phyloP scores from a whole-genome alignment of 768 basidiomycete species.

The Terana coerulea region DNA sequence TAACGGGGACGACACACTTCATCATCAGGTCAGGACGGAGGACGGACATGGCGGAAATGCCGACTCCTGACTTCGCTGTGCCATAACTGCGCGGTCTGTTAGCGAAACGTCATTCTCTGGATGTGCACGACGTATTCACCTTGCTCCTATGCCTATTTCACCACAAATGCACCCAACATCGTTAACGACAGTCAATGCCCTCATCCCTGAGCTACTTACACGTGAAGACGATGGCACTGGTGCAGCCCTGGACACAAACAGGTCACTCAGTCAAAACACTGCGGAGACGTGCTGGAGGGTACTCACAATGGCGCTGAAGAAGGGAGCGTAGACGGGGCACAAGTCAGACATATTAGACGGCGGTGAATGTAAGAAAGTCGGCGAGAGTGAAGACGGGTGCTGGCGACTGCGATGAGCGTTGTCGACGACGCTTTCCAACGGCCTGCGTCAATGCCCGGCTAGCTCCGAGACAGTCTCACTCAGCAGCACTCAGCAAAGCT shows the following conservation, averaged over 20 bases:
- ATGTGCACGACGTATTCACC: slow-evolving; percentile 40
- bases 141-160: slow-evolving; percentile 76
- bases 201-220: slow-evolving; percentile 50
- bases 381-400: slow-evolving; percentile 6
- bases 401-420: slow-evolving; percentile 8
- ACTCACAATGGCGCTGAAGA: slow-evolving; percentile 94
- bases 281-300: slow-evolving; percentile 4
- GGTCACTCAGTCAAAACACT: slow-evolving; percentile 5
- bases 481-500: too few relatives aligned
- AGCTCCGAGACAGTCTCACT: too few relatives aligned
- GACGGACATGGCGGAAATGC: slow-evolving; percentile 97
- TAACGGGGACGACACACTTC: slow-evolving; percentile 95
- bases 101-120: background rate
- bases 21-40: slow-evolving; percentile 97
- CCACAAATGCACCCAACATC: background rate
- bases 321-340: slow-evolving; percentile 95
- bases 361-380: background rate
- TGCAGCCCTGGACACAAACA: slow-evolving; percentile 68
- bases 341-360: slow-evolving; percentile 60
- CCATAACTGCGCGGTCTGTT: slow-evolving; percentile 67
- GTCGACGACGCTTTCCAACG: slow-evolving; percentile 10
- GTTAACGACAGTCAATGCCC: background rate
- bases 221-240: slow-evolving; percentile 95
- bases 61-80: slow-evolving; percentile 98
- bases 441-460: slow-evolving; percentile 12